Conservation (phyloP, 208 protist genomes). For the Phytomonas sp. region DNA sequence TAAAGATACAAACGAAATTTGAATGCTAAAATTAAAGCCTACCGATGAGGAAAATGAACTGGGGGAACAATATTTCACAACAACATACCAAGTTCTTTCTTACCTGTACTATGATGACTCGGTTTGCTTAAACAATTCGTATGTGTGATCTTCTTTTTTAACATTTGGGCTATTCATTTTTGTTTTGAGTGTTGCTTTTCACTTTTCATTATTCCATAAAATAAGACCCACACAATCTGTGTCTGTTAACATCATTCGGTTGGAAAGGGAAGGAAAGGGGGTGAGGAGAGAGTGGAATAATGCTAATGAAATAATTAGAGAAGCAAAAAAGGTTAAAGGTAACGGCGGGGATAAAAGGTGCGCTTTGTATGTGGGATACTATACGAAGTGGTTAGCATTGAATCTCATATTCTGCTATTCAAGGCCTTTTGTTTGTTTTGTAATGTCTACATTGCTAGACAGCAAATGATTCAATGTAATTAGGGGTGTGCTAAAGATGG, state of each 20-base stretch:
- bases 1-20: slow-evolving; percentile 5
- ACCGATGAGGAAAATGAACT: neutral
- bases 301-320: neutral
- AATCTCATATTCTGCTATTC: neutral
- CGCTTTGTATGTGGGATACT: neutral
- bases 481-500: neutral
- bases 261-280: neutral
- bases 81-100: neutral
- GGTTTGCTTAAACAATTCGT: neutral
- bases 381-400: neutral
- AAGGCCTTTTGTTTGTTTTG: neutral
- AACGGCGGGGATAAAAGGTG: neutral
- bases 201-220: neutral
- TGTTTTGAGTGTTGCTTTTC: neutral
- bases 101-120: neutral
- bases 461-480: neutral
- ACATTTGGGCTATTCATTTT: neutral
- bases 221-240: neutral
- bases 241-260: neutral
- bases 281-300: neutral
- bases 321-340: neutral
- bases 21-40: neutral
- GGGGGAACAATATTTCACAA: neutral
- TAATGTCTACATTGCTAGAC: neutral
- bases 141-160: slow-evolving; percentile 15